Evolutionary conservation across 1,284 basidiomycete genomes (phyloP), one percentile per base, ranked within the genome.

Genomic region (Meira miltonrushii): DNA sequence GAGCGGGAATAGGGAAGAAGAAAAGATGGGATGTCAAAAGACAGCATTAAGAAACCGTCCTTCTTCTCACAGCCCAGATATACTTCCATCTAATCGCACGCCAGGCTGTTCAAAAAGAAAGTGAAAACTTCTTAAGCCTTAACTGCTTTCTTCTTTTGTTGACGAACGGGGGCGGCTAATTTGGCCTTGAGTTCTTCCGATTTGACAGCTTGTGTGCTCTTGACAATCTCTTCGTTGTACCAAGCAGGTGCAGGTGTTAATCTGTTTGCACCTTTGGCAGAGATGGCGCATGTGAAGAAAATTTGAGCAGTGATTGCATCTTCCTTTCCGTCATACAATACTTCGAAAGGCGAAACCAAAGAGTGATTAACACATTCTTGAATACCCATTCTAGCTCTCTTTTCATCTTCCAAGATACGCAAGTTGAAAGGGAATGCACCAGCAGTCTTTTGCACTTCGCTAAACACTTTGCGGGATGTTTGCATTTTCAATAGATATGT

Each of bases 401-500:
- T 92, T 83, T 96, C 92, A 77, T 98, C 93, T 62, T 96, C 94
- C 62, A 98, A 84, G 56, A 84, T 84, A 66, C 94, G 89, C 64
- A 98, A 84, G 76, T 93, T 96, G 85, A 98, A 96, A 47, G 94
- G 94, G 87, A 98, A 98, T 7, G 90, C 85, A 28, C 93, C 94
- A 39, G 94, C 90, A 80, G 96, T 97, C 84, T 93, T 94, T 81
- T 94, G 89, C 74, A 97, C 90, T 81, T 97, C 94, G 54, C 88
- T 88, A 81, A 95, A 96, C 50, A 95, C 88, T 38, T 88, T 86
- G 69, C 94, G 88, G 55, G 92, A 93, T 57, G 90, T 94, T 83
- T 94, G 95, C 87, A 95, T 88, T 84, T 97, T 98, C 75, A 97
- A 85, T 79, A 93, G 89, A 82, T 97, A 98, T 54, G 90, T 94